phyloP scores from a whole-genome alignment of 2,329 filamentous ascomycete species.

The Chrysoporthe austroafricana region DNA sequence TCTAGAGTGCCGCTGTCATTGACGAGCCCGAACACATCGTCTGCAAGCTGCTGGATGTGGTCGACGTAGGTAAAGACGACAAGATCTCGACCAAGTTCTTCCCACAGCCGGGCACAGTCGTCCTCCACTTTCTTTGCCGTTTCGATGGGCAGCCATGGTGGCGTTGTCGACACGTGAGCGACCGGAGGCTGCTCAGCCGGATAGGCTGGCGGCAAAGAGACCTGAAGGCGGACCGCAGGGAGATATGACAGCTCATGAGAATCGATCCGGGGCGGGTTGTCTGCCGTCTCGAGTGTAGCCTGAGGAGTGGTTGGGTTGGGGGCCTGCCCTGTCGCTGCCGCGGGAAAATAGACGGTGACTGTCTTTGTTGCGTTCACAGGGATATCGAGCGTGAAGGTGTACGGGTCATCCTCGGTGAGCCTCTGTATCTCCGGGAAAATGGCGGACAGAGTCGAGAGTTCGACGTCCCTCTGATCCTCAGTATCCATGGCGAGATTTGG shows the following conservation, averaged over 20 bases:
- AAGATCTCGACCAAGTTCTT: slow-evolving; percentile 62
- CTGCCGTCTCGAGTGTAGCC: slow-evolving; percentile 25
- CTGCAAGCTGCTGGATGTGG: slow-evolving; percentile 61
- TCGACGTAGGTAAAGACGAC: slow-evolving; percentile 68
- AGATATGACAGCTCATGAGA: slow-evolving; percentile 60
- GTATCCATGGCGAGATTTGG: slow-evolving; percentile 27
- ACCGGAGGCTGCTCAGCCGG: slow-evolving; percentile 56
- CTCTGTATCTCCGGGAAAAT: slow-evolving; percentile 69
- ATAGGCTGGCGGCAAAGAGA: slow-evolving; percentile 62
- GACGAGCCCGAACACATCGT: slow-evolving; percentile 63
- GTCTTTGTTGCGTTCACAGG: slow-evolving; percentile 59
- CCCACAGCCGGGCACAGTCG: slow-evolving; percentile 61
- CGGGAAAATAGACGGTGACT: slow-evolving; percentile 62
- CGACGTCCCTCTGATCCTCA: slow-evolving; percentile 59
- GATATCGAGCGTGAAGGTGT: slow-evolving; percentile 59
- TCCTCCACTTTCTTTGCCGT: slow-evolving; percentile 54
- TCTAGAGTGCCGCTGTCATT: slow-evolving; percentile 52
- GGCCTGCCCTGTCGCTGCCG: slow-evolving; percentile 41
- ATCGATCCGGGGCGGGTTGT: slow-evolving; percentile 38
- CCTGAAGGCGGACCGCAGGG: slow-evolving; percentile 58
- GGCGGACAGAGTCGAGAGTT: slow-evolving; percentile 64
- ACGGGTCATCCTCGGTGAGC: slow-evolving; percentile 46
- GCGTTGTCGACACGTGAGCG: slow-evolving; percentile 55
- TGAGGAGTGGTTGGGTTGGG: slow-evolving; percentile 29
- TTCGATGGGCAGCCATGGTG: slow-evolving; percentile 58